phyloP scores from a whole-genome alignment of 192 early-diverging fungal species.

The Diversispora epigaea region DNA sequence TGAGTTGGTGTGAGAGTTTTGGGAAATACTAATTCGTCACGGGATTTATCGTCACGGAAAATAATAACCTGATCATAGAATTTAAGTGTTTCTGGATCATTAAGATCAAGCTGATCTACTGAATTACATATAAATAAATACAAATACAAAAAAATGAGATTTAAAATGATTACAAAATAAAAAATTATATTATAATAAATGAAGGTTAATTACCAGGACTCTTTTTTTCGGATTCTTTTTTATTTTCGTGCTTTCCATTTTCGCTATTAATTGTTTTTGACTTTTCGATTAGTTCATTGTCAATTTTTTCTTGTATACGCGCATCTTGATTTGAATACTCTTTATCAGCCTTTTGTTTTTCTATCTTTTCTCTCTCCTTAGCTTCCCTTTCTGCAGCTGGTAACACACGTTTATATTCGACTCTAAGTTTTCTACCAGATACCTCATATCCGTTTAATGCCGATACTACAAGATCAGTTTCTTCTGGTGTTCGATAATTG shows the following conservation, averaged over 20 bases:
- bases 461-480: slow-evolving; percentile 67
- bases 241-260: slow-evolving; percentile 31
- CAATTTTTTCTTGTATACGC: neutral
- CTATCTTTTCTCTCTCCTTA: slow-evolving; percentile 51
- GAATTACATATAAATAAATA: neutral
- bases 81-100: slow-evolving; percentile 66
- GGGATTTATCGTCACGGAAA: slow-evolving; percentile 66
- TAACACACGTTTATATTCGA: slow-evolving; percentile 79
- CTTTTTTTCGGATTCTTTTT: slow-evolving; percentile 9
- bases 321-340: slow-evolving; percentile 34
- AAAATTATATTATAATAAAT: neutral
- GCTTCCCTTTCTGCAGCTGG: slow-evolving; percentile 59
- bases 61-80: slow-evolving; percentile 71
- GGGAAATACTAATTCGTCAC: slow-evolving; percentile 67
- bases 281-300: slow-evolving; percentile 7
- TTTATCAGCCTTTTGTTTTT: slow-evolving; percentile 37
- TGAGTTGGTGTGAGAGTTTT: slow-evolving; percentile 59
- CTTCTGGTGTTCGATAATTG: slow-evolving; percentile 75
- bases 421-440: slow-evolving; percentile 70
- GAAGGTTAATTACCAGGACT: slow-evolving; percentile 15
- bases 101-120: slow-evolving; percentile 60
- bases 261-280: slow-evolving; percentile 23
- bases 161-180: neutral
- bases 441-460: slow-evolving; percentile 72
- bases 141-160: neutral